phyloP scores from a whole-genome alignment of 305 asterid species.

The Lippia alba region DNA sequence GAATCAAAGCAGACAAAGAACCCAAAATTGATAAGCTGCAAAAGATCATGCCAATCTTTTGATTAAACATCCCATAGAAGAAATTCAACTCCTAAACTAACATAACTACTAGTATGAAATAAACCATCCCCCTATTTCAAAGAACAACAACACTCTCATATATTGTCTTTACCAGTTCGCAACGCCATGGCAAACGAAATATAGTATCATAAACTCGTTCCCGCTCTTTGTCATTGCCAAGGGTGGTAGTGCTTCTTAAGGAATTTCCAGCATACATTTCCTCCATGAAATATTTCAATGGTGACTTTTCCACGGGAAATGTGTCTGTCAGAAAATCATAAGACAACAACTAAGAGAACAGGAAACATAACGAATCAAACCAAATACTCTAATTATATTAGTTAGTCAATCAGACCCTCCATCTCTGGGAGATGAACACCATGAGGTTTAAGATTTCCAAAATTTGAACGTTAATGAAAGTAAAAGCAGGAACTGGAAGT shows the following conservation, averaged over 20 bases:
- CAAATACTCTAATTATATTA: neutral
- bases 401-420: constrained; percentile 6
- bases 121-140: neutral
- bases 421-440: constrained; percentile 16
- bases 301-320: constrained; percentile 74
- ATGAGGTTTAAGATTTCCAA: constrained; percentile 14
- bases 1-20: constrained; percentile 95
- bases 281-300: constrained; percentile 83
- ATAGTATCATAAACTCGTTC: constrained; percentile 97
- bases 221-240: constrained; percentile 85
- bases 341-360: constrained; percentile 34
- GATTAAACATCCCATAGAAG: constrained; percentile 29
- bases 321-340: constrained; percentile 53
- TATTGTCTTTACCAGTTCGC: constrained; percentile 80
- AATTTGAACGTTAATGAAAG: neutral
- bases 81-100: constrained; percentile 31
- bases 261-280: constrained; percentile 93
- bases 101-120: constrained; percentile 14
- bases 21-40: constrained; percentile 94
- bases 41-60: constrained; percentile 34
- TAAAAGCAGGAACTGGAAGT: neutral
- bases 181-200: constrained; percentile 97
- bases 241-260: constrained; percentile 78
- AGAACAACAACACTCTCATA: constrained; percentile 9
- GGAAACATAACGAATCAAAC: constrained; percentile 21